Base-by-base conservation (phyloP, 1,139 yeast species). In the Saccharomyces hybrid region DNA sequence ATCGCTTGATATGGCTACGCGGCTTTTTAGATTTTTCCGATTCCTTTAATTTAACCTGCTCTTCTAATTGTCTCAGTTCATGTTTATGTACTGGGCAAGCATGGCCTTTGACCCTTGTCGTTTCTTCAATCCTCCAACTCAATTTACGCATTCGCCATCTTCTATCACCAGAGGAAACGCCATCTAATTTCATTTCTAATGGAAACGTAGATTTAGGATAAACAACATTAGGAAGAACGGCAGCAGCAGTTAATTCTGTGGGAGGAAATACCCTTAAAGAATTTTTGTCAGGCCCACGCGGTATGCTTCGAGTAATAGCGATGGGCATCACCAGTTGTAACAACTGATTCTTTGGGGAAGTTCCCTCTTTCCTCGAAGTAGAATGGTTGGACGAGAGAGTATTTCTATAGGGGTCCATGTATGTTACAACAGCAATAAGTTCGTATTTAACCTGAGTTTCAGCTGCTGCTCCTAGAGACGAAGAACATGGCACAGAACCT, bases 221-320 rank as follows among this genome's bases (percentile, higher is more conserved):
- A 20, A 88, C 80, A 14, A 89, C 96, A 59, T 88, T 87, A 2
- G 99, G 99, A 50, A 93, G 74, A 4, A 86, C 86, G 3, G 96
- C 91, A 46, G 86, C 81, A 3, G 97, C 95, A 2, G 88, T 84
- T 44, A 93, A 85, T 51, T 86, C 88, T 0, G 98, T 93, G 3
- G 99, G 98, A 0, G 99, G 99, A 70, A 93, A 93, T 1, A 95
- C 89, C 57, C 99, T 78, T 47, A 89, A 73, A 0, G 96, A 88
- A 66, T 88, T 89, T 60, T 90, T 78, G 68, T 91, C 97, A 2
- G 89, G 88, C 8, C 95, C 95, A 47, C 90, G 77, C 47, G 88
- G 70, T 30, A 91, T 81, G 60, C 95, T 87, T 58, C 99, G 77
- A 47, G 87, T 78, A 2, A 93, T 77, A 61, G 83, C 79, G n/a